A percentile compares a stretch with the other conserved stretches of the same genome.
Conservation (phyloP, 345 rosid genomes). For the Eucalyptus cloeziana region DNA sequence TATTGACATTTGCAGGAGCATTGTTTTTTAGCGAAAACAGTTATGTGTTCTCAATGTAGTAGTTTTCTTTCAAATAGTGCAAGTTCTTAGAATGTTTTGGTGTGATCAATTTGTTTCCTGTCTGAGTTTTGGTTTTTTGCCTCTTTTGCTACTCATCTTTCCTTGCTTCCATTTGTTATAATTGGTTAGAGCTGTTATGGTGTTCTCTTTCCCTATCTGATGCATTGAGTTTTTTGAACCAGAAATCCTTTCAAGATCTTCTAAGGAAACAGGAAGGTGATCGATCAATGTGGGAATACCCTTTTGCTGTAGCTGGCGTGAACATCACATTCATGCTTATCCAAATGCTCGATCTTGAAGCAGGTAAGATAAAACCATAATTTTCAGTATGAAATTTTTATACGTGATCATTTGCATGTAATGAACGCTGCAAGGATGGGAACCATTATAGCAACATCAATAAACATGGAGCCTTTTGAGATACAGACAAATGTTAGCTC, state of each 20-base stretch:
- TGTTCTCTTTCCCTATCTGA: background rate
- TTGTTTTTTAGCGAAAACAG: background rate
- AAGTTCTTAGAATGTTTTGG: background rate
- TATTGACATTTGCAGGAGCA: background rate
- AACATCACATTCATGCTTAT: conserved; percentile 97
- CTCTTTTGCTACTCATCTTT: background rate
- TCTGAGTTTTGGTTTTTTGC: background rate
- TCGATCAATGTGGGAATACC: conserved; percentile 97
- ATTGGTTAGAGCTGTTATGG: background rate
- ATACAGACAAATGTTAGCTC: background rate
- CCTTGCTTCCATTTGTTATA: background rate
- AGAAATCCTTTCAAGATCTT: conserved; percentile 90
- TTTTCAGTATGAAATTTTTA: background rate
- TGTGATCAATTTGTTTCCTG: background rate
- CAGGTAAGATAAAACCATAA: conserved; percentile 30
- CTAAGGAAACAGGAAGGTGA: conserved; percentile 89
- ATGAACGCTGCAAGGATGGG: background rate
- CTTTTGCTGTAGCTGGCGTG: conserved; percentile 99
- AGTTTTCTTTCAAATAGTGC: background rate
- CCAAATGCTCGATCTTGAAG: conserved; percentile 99
- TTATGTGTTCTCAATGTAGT: background rate
- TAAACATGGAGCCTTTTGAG: background rate
- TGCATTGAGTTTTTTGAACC: background rate
- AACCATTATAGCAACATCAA: background rate
- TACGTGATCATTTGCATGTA: background rate